Conservation (phyloP, 2,329 filamentous ascomycete species). For the Botrytis galanthina region DNA sequence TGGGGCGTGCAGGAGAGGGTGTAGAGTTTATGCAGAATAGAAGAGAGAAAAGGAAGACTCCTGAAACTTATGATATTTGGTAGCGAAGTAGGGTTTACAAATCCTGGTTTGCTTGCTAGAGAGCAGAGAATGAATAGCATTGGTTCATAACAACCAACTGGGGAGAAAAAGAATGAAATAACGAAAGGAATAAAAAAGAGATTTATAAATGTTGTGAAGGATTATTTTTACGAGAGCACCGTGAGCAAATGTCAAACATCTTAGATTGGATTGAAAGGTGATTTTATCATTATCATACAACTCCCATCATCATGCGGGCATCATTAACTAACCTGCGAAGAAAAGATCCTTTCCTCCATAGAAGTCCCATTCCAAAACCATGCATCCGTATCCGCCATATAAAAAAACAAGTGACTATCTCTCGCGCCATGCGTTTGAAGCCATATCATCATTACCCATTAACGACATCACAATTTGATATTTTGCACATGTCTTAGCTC, state of each 20-base stretch:
- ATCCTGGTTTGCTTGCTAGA: background rate
- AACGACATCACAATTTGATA: background rate
- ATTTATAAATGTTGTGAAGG: background rate
- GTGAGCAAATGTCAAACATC: background rate
- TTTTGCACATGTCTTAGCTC: background rate
- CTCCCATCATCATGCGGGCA: background rate
- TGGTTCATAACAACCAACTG: conserved; percentile 13
- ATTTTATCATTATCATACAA: conserved; percentile 16
- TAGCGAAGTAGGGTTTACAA: background rate
- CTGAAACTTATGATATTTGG: background rate
- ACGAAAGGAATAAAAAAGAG: background rate
- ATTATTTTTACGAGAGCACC: background rate
- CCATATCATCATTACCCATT: conserved; percentile 14
- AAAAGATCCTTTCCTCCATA: background rate
- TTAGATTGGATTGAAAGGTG: background rate
- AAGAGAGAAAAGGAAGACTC: background rate
- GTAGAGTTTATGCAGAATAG: background rate
- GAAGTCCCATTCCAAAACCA: background rate
- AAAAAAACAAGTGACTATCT: background rate
- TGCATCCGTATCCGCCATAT: background rate
- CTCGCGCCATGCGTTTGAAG: background rate
- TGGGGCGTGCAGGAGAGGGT: background rate
- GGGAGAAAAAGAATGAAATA: background rate
- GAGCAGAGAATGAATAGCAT: background rate
- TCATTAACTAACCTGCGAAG: conserved; percentile 9